Conservation (phyloP, 176 grass and related monocot species). For the Thalia dealbata region DNA sequence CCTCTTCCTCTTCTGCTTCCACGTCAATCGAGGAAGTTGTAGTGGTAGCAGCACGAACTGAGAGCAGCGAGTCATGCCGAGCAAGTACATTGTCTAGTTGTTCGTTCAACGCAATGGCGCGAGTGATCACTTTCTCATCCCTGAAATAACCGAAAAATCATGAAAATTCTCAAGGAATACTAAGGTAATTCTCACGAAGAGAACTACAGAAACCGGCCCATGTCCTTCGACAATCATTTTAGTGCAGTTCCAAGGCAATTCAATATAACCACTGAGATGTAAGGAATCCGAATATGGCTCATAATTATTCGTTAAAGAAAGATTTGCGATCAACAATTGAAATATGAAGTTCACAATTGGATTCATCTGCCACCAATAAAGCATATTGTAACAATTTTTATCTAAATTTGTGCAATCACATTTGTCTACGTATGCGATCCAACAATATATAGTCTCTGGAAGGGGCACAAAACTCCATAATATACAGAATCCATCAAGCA, state of each 20-base stretch:
- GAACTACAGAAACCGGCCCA: neutral
- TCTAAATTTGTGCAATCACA: neutral
- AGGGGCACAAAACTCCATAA: neutral
- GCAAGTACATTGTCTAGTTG: slow-evolving; percentile 63
- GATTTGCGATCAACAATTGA: neutral
- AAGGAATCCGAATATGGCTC: neutral
- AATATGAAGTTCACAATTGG: neutral
- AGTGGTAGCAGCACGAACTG: slow-evolving; percentile 52
- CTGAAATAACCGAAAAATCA: slow-evolving; percentile 21
- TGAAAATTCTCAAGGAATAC: slow-evolving; percentile 6
- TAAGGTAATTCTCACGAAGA: slow-evolving; percentile 2
- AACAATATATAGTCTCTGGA: neutral
- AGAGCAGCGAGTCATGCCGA: slow-evolving; percentile 65
- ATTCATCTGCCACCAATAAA: neutral
- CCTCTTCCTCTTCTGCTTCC: slow-evolving; percentile 61
- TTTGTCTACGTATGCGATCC: neutral
- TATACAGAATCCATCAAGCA: too few species aligned
- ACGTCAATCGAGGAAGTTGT: slow-evolving; percentile 37
- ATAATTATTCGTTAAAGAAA: neutral
- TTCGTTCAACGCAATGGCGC: slow-evolving; percentile 87
- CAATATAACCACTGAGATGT: neutral
- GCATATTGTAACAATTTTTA: neutral
- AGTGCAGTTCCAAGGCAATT: neutral
- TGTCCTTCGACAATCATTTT: neutral
- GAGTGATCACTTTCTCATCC: slow-evolving; percentile 64